phyloP scores from a whole-genome alignment of 2,329 filamentous ascomycete genomes.

The Monilinia laxa region DNA sequence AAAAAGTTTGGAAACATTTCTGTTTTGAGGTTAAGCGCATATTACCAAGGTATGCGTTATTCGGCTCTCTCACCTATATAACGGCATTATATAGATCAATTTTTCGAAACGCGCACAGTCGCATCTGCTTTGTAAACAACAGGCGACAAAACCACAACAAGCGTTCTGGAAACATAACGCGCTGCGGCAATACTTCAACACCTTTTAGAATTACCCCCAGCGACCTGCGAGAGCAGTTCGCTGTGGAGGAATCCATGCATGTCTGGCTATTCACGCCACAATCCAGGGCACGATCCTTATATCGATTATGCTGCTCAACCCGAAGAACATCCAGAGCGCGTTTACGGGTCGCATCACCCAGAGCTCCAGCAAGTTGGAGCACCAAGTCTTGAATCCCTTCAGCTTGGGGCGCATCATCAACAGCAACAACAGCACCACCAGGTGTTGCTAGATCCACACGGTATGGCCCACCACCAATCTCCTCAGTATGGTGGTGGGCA shows the following conservation, averaged over 20 bases:
- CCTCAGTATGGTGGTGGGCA: conserved; percentile 50
- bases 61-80: conserved; percentile 38
- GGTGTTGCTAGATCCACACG: conserved; percentile 56
- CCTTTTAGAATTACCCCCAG: conserved; percentile 53
- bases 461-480: conserved; percentile 52
- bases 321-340: conserved; percentile 61
- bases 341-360: conserved; percentile 54
- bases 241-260: conserved; percentile 75
- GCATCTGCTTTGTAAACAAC: conserved; percentile 36
- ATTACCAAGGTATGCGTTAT: conserved; percentile 35
- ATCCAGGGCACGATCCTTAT: conserved; percentile 57
- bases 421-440: conserved; percentile 52
- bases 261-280: conserved; percentile 61
- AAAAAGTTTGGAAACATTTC: conserved; percentile 32
- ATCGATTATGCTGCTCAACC: conserved; percentile 71
- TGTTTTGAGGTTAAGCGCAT: conserved; percentile 35
- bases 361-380: conserved; percentile 39
- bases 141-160: conserved; percentile 33
- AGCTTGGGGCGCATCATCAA: conserved; percentile 50
- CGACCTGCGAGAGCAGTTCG: conserved; percentile 72
- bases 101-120: conserved; percentile 37
- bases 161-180: conserved; percentile 38
- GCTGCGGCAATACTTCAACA: conserved; percentile 38
- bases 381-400: conserved; percentile 37
- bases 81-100: conserved; percentile 37